A percentile compares a stretch with the other conserved stretches of the same genome.
phyloP scores from a whole-genome alignment of 108 stramenopile genomes.

The Skeletonema marinoi region DNA sequence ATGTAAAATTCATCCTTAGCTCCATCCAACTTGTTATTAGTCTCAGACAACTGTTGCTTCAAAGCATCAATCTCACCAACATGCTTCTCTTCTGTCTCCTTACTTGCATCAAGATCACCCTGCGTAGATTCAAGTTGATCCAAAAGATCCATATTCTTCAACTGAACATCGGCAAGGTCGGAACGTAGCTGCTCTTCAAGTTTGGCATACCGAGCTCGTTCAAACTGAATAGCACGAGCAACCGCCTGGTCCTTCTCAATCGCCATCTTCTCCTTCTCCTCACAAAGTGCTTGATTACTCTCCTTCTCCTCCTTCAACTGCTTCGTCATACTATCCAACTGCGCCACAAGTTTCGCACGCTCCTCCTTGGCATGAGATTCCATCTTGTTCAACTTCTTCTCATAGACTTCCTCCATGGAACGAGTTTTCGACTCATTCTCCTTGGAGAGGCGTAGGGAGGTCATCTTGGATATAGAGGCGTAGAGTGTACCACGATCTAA shows the following conservation, averaged over 20 bases:
- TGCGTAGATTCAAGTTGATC: conserved; percentile 21
- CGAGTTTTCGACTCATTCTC: conserved; percentile 17
- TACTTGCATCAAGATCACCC: conserved; percentile 4
- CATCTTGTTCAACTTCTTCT: conserved; percentile 18
- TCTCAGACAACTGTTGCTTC: neutral
- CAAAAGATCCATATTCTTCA: conserved; percentile 43
- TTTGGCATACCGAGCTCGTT: conserved; percentile 4
- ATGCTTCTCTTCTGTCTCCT: neutral
- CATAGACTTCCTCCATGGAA: conserved; percentile 18
- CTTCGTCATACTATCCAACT: conserved; percentile 9
- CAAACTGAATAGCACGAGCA: conserved; percentile 2
- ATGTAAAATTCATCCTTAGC: neutral
- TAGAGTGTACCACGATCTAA: conserved; percentile 40
- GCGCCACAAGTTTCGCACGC: conserved; percentile 10
- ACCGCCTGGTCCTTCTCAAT: neutral
- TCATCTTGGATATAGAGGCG: conserved; percentile 41
- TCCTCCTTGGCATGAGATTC: conserved; percentile 26
- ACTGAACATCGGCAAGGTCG: conserved; percentile 37
- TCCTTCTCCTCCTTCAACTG: conserved; percentile 15
- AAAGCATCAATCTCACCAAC: neutral
- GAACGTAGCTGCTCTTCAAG: conserved; percentile 19
- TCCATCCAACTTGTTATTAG: neutral
- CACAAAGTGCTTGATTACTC: neutral
- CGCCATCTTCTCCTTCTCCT: conserved; percentile 1
- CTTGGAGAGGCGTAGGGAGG: conserved; percentile 6